phyloP scores from a whole-genome alignment of 495 filamentous ascomycete species.

The Aspergillus funiculosus region DNA sequence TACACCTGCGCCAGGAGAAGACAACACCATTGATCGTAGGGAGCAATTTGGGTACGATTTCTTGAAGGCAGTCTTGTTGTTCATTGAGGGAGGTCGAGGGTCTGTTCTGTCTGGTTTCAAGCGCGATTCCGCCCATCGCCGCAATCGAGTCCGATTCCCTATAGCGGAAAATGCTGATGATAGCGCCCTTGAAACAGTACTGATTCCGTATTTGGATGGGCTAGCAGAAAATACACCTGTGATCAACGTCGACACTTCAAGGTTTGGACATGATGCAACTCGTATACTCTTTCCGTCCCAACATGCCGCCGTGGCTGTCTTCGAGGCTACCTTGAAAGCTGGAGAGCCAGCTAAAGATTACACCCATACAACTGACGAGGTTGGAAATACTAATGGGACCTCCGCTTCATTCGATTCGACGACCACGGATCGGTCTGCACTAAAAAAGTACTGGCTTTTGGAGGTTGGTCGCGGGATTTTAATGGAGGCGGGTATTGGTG shows the following conservation, averaged over 20 bases:
- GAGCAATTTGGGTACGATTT: constrained; percentile 60
- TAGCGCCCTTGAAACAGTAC: constrained; percentile 47
- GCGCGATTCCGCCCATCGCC: constrained; percentile 27
- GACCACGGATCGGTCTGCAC: constrained; percentile 34
- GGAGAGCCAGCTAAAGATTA: constrained; percentile 43
- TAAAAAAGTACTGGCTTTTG: constrained; percentile 54
- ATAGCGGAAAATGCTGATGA: constrained; percentile 44
- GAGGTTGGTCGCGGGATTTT: constrained; percentile 58
- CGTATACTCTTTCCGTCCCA: constrained; percentile 50
- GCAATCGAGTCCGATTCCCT: constrained; percentile 43
- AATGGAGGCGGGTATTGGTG: constrained; percentile 52
- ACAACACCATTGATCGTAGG: constrained; percentile 31
- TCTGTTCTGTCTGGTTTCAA: constrained; percentile 53
- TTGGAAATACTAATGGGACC: constrained; percentile 18
- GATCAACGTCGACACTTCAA: constrained; percentile 53
- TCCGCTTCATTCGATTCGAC: constrained; percentile 24
- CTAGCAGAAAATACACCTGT: constrained; percentile 46
- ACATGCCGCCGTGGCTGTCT: constrained; percentile 51
- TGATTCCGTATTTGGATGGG: constrained; percentile 54
- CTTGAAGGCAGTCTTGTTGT: constrained; percentile 57
- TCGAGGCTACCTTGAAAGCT: constrained; percentile 46
- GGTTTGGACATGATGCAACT: constrained; percentile 52
- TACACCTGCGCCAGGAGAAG: constrained; percentile 44
- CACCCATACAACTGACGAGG: constrained; percentile 28
- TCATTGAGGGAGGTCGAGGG: constrained; percentile 52